Evolutionary conservation across 179 eudicot species (phyloP).

Genomic region (Dionaea muscipula): DNA sequence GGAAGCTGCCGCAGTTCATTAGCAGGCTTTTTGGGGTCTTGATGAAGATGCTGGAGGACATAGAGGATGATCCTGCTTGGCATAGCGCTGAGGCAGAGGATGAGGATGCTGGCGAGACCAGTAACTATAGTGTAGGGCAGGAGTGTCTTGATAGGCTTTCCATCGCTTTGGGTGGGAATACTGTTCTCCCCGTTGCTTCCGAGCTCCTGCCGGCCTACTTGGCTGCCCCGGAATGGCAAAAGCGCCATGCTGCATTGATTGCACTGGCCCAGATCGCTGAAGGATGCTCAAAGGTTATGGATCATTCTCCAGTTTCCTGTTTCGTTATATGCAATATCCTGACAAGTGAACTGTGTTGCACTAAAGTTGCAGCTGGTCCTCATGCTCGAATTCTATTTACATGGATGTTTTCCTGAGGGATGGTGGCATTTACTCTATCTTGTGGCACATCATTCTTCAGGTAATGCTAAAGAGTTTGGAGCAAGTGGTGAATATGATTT

Average conservation of each 20-base stretch:
- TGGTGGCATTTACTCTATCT: not conserved
- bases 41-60: conserved; percentile 77
- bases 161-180: conserved; percentile 79
- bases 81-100: conserved; percentile 61
- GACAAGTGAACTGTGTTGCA: no score
- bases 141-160: conserved; percentile 84
- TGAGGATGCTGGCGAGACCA: conserved; percentile 89
- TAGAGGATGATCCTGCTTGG: conserved; percentile 87
- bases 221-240: conserved; percentile 95
- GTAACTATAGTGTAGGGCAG: conserved; percentile 80
- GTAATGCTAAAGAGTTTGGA: conserved; percentile 85
- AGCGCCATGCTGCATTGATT: conserved; percentile 82
- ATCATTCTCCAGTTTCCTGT: not conserved
- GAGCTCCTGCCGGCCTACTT: conserved; percentile 62
- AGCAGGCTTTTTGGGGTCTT: conserved; percentile 59
- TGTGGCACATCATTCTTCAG: conserved; percentile 20
- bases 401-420: not conserved
- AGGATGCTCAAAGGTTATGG: conserved; percentile 77
- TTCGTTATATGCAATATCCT: not conserved
- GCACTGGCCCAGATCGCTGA: conserved; percentile 95
- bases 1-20: conserved; percentile 87
- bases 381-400: no score
- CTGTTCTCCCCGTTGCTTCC: conserved; percentile 87
- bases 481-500: conserved; percentile 72
- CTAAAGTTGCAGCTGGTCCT: no score